Base-by-base conservation (phyloP, 768 basidiomycete genomes). In the Agrocybe chaxingu region DNA sequence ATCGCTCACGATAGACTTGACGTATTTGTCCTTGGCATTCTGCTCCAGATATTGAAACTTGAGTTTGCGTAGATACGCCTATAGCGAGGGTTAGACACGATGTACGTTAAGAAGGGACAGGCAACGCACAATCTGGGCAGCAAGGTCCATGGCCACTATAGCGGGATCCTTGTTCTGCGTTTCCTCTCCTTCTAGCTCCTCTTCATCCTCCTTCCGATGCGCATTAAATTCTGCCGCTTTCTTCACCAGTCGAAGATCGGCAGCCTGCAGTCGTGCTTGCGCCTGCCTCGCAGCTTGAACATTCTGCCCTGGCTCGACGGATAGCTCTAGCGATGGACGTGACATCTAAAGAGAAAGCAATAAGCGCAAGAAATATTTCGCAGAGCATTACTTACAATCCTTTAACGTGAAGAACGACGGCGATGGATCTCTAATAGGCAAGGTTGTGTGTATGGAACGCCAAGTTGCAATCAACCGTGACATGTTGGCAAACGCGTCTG, bases 21-120 rank as follows among this genome's bases (percentile, higher is more conserved):
- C 77, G 61, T 94, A 95, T 66, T 87, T 85, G 59, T 91, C 83
- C 62, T 95, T 96, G 3, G 93, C 89, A 57, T 92, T 89, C 65
- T 92, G 89, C 60, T 96, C 91, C 12, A 93, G 71, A 62, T 92
- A 93, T 55, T 89, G 87, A 61, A 91, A 92, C 67, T 95, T 95
- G 24, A 94, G 80, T 59, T 89, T 89, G 18, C 85, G 77, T 13
- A 92, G 71, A 57, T 84, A 89, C 6, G 82, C 73, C 89, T 48
- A 34, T 11, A 39, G 19, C 35, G n/a, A 47, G 34, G 38, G 29
- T 8, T 12, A 43, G 2, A 6, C 7, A 34, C 24, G 16, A 16
- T 16, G 16, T 16, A 16, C 16, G 16, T 16, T 16, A 16, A 16
- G 16, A 16, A n/a, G 39, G 45, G 1, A 41, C 24, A 32, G 32